Percentiles rank a stretch among this genome's conserved stretches.
phyloP scores from a whole-genome alignment of 2,329 filamentous ascomycete species.

The Pleurostoma richardsiae region DNA sequence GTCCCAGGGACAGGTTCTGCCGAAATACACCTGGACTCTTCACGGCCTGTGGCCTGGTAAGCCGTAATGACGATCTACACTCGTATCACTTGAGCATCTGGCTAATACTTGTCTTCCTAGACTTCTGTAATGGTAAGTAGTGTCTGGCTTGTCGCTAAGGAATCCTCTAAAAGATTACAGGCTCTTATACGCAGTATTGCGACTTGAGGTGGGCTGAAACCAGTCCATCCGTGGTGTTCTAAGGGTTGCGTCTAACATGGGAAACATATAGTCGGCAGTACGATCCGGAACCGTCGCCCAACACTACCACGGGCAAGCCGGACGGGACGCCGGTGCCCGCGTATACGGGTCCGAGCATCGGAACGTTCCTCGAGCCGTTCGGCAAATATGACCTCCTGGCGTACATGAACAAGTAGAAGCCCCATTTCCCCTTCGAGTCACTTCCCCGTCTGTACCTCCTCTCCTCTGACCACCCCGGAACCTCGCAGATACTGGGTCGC shows the following conservation, averaged over 20 bases:
- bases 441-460: background rate
- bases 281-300: constrained; percentile 55
- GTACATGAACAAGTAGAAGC: constrained; percentile 54
- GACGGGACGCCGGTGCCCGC: constrained; percentile 48
- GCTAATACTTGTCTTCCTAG: constrained; percentile 11
- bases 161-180: constrained; percentile 25
- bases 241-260: background rate
- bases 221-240: background rate
- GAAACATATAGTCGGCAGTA: constrained; percentile 46
- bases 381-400: constrained; percentile 54
- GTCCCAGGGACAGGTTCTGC: constrained; percentile 50
- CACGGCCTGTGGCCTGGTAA: constrained; percentile 53
- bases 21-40: constrained; percentile 51
- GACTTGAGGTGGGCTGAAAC: constrained; percentile 37
- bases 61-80: constrained; percentile 3
- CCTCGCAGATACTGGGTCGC: constrained; percentile 48
- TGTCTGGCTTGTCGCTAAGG: too few species aligned
- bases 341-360: constrained; percentile 53
- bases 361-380: constrained; percentile 52
- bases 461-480: too few species aligned
- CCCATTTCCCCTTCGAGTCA: background rate
- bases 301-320: constrained; percentile 54
- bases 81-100: background rate
- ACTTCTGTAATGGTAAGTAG: constrained; percentile 36
- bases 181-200: constrained; percentile 63